A percentile compares a stretch with the other conserved stretches of the same genome.
Evolutionary conservation across 768 basidiomycete species (phyloP).

Genomic region (Leccinum longicurvipes): DNA sequence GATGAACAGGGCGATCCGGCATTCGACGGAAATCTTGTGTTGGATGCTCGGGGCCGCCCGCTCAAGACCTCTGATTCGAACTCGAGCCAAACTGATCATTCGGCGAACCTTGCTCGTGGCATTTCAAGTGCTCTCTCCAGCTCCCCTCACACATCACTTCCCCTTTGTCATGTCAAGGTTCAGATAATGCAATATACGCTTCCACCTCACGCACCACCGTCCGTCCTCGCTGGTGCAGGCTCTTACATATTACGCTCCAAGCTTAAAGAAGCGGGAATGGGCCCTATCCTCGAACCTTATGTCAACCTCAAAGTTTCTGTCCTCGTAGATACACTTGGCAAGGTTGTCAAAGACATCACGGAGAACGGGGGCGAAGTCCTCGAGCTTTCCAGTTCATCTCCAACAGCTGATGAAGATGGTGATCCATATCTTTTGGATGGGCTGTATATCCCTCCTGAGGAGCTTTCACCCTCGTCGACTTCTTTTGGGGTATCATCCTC

Average conservation of each 20-base stretch:
- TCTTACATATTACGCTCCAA: constrained; percentile 61
- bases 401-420: constrained; percentile 36
- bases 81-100: constrained; percentile 41
- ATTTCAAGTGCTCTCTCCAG: constrained; percentile 68
- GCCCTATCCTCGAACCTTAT: constrained; percentile 78
- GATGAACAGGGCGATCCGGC: constrained; percentile 59
- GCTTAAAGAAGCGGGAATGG: constrained; percentile 60
- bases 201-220: constrained; percentile 42
- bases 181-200: constrained; percentile 45
- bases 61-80: constrained; percentile 51
- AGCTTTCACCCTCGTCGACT: constrained; percentile 68
- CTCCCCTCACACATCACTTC: constrained; percentile 75
- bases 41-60: constrained; percentile 50
- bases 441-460: constrained; percentile 71
- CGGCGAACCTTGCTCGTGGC: constrained; percentile 61
- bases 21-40: constrained; percentile 78
- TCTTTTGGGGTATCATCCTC: constrained; percentile 29
- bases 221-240: constrained; percentile 62
- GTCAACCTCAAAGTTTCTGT: constrained; percentile 66
- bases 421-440: constrained; percentile 55
- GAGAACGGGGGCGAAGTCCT: constrained; percentile 79
- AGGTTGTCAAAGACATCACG: constrained; percentile 79
- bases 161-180: constrained; percentile 62
- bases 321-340: constrained; percentile 65
- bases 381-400: constrained; percentile 47